phyloP scores from a whole-genome alignment of 1,284 basidiomycete genomes.

The Pseudozyma tsukubaensis region DNA sequence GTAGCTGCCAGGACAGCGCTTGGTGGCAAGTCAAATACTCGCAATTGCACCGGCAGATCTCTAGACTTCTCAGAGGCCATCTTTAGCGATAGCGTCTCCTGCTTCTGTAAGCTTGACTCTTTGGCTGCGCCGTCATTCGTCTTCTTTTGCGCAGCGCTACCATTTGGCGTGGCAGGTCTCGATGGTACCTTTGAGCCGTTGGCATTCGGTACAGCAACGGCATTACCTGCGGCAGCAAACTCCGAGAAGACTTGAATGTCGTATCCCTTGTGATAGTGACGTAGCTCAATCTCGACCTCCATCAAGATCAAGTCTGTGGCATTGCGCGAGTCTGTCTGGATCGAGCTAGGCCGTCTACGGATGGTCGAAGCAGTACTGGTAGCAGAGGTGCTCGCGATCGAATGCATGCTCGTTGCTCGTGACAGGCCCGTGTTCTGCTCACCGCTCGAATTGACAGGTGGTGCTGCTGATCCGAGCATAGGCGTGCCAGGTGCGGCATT shows the following conservation, averaged over 20 bases:
- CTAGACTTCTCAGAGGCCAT: conserved; percentile 24
- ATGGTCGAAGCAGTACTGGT: conserved; percentile 35
- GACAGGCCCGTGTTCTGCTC: conserved; percentile 35
- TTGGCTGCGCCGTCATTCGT: not conserved
- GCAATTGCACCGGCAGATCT: conserved; percentile 56
- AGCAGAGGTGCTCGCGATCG: conserved; percentile 35
- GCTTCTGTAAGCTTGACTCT: not conserved
- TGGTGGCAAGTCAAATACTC: conserved; percentile 62
- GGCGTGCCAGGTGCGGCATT: conserved; percentile 41
- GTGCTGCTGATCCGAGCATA: conserved; percentile 21
- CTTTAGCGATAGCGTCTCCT: conserved; percentile 19
- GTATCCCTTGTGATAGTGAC: conserved; percentile 64
- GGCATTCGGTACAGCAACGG: not conserved
- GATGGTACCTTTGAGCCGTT: not conserved
- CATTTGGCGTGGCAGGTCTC: conserved; percentile 13
- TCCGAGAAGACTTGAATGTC: conserved; percentile 58
- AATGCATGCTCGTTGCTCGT: conserved; percentile 50
- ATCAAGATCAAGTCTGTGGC: conserved; percentile 50
- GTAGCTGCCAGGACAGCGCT: conserved; percentile 66
- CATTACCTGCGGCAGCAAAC: conserved; percentile 2
- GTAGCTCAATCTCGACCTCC: conserved; percentile 65
- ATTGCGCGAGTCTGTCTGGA: conserved; percentile 43
- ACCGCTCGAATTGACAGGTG: conserved; percentile 30
- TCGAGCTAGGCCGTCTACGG: conserved; percentile 43
- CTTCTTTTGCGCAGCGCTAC: conserved; percentile 7